These are phyloP conservation scores for Fraxinus greggii DNA, from an alignment of 305 asterid genomes.

Conservation along the genomic window DNA sequence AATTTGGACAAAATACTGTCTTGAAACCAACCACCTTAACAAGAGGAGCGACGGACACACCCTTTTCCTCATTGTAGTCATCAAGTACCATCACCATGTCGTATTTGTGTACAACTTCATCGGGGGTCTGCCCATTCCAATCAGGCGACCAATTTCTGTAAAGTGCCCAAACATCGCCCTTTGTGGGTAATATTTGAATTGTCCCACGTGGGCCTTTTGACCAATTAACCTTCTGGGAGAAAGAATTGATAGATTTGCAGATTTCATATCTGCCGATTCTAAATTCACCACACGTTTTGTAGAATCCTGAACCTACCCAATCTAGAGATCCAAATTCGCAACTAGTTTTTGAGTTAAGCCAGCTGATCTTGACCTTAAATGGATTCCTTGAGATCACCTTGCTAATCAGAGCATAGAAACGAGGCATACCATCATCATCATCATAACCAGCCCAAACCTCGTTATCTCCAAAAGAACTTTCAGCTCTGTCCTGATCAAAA, in stretches of 20 bases:
- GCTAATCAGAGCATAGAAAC: constrained; percentile 72
- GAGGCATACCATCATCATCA: constrained; percentile 93
- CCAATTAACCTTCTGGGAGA: constrained; percentile 82
- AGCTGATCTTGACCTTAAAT: constrained; percentile 73
- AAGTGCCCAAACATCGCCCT: constrained; percentile 59
- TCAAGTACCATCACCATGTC: constrained; percentile 47
- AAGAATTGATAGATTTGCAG: constrained; percentile 59
- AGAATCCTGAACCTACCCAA: constrained; percentile 85
- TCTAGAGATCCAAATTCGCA: constrained; percentile 60
- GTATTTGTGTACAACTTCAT: constrained; percentile 44
- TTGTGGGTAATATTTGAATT: constrained; percentile 56
- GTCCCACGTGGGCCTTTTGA: constrained; percentile 64
- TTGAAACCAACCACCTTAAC: constrained; percentile 72
- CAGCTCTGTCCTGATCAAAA: constrained; percentile 77
- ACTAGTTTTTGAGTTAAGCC: constrained; percentile 82
- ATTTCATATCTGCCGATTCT: constrained; percentile 65
- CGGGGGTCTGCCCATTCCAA: constrained; percentile 46
- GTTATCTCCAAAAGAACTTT: constrained; percentile 62
- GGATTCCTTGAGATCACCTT: constrained; percentile 70
- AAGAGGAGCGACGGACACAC: constrained; percentile 63
- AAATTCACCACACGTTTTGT: constrained; percentile 85
- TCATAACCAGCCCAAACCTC: constrained; percentile 96
- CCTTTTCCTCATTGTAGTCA: constrained; percentile 42
- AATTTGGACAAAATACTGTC: constrained; percentile 65
- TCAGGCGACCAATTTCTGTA: constrained; percentile 47